phyloP scores from a whole-genome alignment of 2,329 filamentous ascomycete genomes.

The Neonectria coccinea region DNA sequence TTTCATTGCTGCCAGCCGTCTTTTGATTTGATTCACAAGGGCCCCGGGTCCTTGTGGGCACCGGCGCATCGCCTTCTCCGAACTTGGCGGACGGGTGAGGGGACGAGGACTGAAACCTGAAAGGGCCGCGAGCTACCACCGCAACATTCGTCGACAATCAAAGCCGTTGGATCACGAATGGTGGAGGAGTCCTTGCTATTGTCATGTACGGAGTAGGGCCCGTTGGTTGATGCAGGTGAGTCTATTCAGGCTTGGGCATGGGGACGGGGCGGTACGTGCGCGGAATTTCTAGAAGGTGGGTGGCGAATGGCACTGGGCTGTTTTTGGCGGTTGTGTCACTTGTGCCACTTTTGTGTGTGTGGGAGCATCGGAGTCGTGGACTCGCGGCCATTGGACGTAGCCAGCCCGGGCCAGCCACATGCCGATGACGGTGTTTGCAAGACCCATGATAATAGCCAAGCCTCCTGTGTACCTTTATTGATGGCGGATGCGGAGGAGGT shows the following conservation, averaged over 20 bases:
- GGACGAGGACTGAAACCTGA: slow-evolving; percentile 37
- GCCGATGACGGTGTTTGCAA: slow-evolving; percentile 15
- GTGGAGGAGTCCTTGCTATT: slow-evolving; percentile 7
- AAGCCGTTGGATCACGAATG: slow-evolving; percentile 4
- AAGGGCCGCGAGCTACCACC: slow-evolving; percentile 5
- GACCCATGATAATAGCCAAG: slow-evolving; percentile 28
- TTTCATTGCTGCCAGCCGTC: slow-evolving; percentile 32
- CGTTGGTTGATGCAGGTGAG: slow-evolving; percentile 19
- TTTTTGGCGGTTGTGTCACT: slow-evolving; percentile 10
- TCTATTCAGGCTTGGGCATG: slow-evolving; percentile 23
- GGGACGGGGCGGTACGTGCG: slow-evolving; percentile 30
- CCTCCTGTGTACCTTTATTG: slow-evolving; percentile 23
- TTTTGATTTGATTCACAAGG: slow-evolving; percentile 38
- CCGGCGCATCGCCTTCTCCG: slow-evolving; percentile 43
- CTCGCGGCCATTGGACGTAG: slow-evolving; percentile 20
- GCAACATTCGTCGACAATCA: slow-evolving; percentile 10
- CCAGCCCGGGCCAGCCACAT: slow-evolving; percentile 26
- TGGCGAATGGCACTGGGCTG: slow-evolving; percentile 20
- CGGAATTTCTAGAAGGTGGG: slow-evolving; percentile 36
- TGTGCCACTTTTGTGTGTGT: background rate
- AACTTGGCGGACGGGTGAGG: slow-evolving; percentile 37
- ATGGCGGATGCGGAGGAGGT: slow-evolving; percentile 15
- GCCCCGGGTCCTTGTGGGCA: slow-evolving; percentile 31
- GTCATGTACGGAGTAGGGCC: slow-evolving; percentile 18
- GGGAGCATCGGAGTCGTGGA: background rate